phyloP scores from a whole-genome alignment of 2,329 filamentous ascomycete genomes.

The Chalara sp. region DNA sequence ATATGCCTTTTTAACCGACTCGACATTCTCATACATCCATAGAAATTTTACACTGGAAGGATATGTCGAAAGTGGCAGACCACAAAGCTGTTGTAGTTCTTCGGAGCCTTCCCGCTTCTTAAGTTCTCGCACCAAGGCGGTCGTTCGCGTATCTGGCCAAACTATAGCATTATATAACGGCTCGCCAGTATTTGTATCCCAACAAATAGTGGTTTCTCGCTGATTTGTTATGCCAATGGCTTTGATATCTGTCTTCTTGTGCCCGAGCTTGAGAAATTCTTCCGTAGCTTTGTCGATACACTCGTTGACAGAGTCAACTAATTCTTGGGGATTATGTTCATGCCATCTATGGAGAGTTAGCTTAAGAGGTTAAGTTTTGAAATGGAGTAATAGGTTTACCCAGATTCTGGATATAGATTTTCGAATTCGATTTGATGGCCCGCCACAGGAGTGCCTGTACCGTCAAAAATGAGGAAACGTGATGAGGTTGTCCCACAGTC shows the following conservation, averaged over 20 bases:
- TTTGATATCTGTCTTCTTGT: constrained; percentile 61
- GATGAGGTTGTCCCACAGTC: constrained; percentile 89
- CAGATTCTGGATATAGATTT: constrained; percentile 77
- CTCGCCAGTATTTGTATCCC: constrained; percentile 71
- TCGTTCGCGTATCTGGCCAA: constrained; percentile 78
- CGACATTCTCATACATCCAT: constrained; percentile 67
- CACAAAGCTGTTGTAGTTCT: constrained; percentile 61
- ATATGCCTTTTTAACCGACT: constrained; percentile 62
- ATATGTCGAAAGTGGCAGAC: constrained; percentile 75
- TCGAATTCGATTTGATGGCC: constrained; percentile 83
- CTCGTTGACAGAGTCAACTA: constrained; percentile 63
- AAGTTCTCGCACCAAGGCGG: constrained; percentile 64
- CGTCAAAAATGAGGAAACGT: constrained; percentile 85
- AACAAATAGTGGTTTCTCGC: constrained; percentile 73
- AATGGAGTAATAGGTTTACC: constrained; percentile 47
- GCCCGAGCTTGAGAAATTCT: constrained; percentile 60
- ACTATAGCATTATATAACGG: constrained; percentile 76
- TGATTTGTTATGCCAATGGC: constrained; percentile 60
- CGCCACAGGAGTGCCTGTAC: constrained; percentile 67
- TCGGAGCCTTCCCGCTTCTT: constrained; percentile 61
- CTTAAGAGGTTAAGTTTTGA: neutral
- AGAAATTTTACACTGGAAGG: constrained; percentile 72
- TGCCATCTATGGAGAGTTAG: constrained; percentile 58
- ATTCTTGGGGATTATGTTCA: constrained; percentile 73
- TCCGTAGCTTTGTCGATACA: constrained; percentile 72